A percentile compares a stretch with the other conserved stretches of the same genome.
Evolutionary conservation across 2,329 filamentous ascomycete genomes (phyloP).

Genomic region (Cordyceps fumosorosea): DNA sequence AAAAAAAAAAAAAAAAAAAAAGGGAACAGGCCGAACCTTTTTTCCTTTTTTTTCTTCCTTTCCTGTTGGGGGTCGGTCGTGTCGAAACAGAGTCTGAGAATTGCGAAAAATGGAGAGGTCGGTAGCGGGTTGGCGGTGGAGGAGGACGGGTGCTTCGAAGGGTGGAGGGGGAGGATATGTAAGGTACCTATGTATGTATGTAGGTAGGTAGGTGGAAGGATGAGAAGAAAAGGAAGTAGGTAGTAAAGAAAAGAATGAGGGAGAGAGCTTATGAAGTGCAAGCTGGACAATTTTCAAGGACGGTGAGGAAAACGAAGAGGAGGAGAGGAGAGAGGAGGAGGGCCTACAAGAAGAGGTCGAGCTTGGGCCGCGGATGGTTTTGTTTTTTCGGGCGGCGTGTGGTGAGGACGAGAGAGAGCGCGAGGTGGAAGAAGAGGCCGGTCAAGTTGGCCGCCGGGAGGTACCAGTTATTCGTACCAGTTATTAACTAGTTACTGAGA

Average conservation of each 20-base stretch:
- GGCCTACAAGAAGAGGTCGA: slow-evolving; percentile 5
- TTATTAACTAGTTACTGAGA: background rate
- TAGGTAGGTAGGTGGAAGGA: slow-evolving; percentile 19
- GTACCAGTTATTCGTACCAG: background rate
- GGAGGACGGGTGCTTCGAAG: slow-evolving; percentile 17
- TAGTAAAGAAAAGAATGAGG: background rate
- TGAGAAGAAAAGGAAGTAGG: slow-evolving; percentile 19
- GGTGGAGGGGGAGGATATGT: slow-evolving; percentile 17
- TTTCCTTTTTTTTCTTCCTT: background rate
- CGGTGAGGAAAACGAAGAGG: slow-evolving; percentile 14
- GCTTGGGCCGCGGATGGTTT: slow-evolving; percentile 11
- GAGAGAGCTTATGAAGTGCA: background rate
- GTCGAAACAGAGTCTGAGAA: slow-evolving; percentile 7
- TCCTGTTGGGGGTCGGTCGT: background rate
- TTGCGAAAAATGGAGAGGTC: slow-evolving; percentile 28
- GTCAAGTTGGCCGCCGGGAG: background rate
- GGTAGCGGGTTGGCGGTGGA: slow-evolving; percentile 17
- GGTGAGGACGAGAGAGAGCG: background rate
- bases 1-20: background rate
- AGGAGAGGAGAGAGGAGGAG: slow-evolving; percentile 4
- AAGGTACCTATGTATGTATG: too few species aligned
- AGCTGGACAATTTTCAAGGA: slow-evolving; percentile 18
- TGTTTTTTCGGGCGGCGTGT: slow-evolving; percentile 11
- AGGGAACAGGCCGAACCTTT: background rate
- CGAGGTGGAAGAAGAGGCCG: background rate